phyloP scores from a whole-genome alignment of 257 asterid species.

The Coffea eugenioides region DNA sequence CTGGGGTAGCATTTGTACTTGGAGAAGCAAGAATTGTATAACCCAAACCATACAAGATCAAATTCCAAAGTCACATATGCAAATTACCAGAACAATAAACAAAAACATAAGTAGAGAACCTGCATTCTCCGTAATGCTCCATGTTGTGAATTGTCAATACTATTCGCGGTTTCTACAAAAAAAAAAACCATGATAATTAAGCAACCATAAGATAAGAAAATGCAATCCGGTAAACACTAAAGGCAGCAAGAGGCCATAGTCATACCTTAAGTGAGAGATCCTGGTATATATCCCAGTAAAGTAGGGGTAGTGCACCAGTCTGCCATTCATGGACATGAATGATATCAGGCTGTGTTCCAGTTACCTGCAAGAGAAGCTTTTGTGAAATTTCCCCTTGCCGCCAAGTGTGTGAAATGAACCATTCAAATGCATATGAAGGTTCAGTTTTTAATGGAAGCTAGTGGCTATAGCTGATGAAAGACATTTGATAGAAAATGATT shows the following conservation, averaged over 20 bases:
- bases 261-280: conserved; percentile 72
- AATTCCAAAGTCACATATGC: background rate
- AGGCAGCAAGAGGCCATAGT: conserved; percentile 1
- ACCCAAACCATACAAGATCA: background rate
- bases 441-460: background rate
- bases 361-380: conserved; percentile 44
- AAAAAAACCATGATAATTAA: conserved; percentile 11
- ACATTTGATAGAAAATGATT: background rate
- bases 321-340: conserved; percentile 96
- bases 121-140: conserved; percentile 97
- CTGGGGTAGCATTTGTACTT: background rate
- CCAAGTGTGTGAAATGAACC: background rate
- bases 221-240: background rate
- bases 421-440: background rate
- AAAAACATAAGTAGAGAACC: conserved; percentile 32
- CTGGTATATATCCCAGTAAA: conserved; percentile 92
- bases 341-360: conserved; percentile 72
- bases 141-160: conserved; percentile 86
- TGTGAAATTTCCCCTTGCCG: background rate
- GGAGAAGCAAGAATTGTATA: background rate
- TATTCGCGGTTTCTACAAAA: conserved; percentile 69
- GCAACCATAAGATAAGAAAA: background rate
- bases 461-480: background rate
- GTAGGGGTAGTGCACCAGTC: conserved; percentile 70
- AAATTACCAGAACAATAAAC: background rate